Evolutionary conservation across 164 flowering plant species (phyloP), one percentile per base, ranked within the genome.

Genomic region (Annona cherimola): DNA sequence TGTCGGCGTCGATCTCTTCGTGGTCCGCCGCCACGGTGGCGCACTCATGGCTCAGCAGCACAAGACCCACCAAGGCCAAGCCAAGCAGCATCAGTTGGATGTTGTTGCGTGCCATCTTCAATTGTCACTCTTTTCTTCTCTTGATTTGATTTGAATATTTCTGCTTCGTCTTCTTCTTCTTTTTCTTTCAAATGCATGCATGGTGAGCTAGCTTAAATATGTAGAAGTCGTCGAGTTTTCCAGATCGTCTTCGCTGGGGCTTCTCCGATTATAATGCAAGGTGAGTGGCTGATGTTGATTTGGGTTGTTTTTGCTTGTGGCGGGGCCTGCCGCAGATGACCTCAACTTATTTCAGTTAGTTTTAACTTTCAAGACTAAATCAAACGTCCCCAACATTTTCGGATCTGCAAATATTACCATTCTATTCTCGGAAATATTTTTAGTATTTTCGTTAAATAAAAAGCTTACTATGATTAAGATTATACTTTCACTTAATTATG

Each of bases 1-100:
- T 16, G 14, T 50, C 57, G 57, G 2, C 14, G 57, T 50, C 57
- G 9, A 50, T 6, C 8, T 0, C 57, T 2, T 8, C 9, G 8
- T 16, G 14, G 57, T 46, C 54, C 39, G 67, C 42, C 11, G 11
- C 67, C 5, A 42, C 45, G 44, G 45, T 42, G 43, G 18, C 12
- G 39, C 44, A 14, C n/a, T 64, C 67, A 42, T 64, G 67, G 67
- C 45, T 42, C n/a, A 64, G 67, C 67, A 64, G 42, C 3, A 64
- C 67, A 40, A 64, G 43, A 45, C 67, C 67, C 45, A 64, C 45
- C 45, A 64, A 19, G 67, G 67, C 67, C 7, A 64, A 45, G 11
- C 67, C 67, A 43, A 64, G 44, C 20, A 64, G 12, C 67, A 43
- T 40, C 45, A 64, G n/a, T 5, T 64, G 67, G 44, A 64, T 35